phyloP scores from a whole-genome alignment of 2,329 filamentous ascomycete genomes.

The Neonectria hederae region DNA sequence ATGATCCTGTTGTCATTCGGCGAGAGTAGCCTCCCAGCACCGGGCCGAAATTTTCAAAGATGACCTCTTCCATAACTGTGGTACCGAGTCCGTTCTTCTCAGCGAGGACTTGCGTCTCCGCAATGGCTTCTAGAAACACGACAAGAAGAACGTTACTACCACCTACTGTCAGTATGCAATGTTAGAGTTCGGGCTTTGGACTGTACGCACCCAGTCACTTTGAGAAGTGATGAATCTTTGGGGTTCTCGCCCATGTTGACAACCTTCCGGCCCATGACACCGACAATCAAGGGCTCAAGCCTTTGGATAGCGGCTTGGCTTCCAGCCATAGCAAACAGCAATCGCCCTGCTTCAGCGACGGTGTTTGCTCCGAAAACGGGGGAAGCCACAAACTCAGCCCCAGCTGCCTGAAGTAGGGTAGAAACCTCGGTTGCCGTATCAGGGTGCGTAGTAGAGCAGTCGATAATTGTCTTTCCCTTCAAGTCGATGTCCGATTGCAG shows the following conservation, averaged over 20 bases:
- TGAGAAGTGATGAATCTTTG: not conserved
- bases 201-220: not conserved
- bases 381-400: not conserved
- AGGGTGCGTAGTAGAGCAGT: not conserved
- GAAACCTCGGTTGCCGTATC: not conserved
- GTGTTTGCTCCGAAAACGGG: slow-evolving; percentile 1
- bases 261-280: not conserved
- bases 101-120: not conserved
- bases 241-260: slow-evolving; percentile 4
- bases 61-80: not conserved
- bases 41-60: slow-evolving; percentile 1
- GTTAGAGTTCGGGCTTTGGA: not conserved
- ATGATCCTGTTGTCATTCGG: not conserved
- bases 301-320: not conserved
- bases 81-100: slow-evolving; percentile 1
- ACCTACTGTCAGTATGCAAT: not conserved
- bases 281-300: not conserved
- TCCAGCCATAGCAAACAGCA: slow-evolving; percentile 1
- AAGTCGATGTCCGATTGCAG: not conserved
- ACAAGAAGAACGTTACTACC: not conserved
- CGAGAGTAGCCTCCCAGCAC: slow-evolving; percentile 2
- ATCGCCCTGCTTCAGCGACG: not conserved
- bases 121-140: not conserved
- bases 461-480: not conserved
- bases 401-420: not conserved